Evolutionary conservation across 2,329 filamentous ascomycete genomes (phyloP).

Genomic region (Aureobasidium sp.): DNA sequence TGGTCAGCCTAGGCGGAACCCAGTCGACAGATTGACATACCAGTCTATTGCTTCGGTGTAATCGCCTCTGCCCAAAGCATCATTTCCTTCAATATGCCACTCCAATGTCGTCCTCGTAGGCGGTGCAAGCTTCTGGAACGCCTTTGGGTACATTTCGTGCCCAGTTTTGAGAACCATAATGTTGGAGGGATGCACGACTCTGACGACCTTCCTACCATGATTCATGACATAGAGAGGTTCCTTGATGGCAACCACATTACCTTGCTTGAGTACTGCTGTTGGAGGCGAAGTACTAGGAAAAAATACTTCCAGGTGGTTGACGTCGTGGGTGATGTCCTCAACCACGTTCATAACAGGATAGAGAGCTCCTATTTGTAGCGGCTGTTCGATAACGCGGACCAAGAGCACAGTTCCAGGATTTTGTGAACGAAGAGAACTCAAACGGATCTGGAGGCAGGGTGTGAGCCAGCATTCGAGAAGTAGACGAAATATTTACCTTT

Average conservation of each 20-base stretch:
- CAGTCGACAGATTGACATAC: background rate
- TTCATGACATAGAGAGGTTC: slow-evolving; percentile 8
- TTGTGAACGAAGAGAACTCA: background rate
- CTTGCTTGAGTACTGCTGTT: background rate
- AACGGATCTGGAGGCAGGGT: background rate
- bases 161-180: background rate
- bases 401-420: background rate
- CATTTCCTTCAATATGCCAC: background rate
- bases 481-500: background rate
- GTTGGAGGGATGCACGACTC: slow-evolving; percentile 4
- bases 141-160: background rate
- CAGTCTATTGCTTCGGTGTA: background rate
- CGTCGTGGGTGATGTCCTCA: background rate
- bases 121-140: background rate
- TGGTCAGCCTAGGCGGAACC: background rate
- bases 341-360: background rate
- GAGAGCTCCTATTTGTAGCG: background rate
- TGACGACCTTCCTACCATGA: background rate
- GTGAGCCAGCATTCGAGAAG: background rate
- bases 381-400: background rate
- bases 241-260: slow-evolving; percentile 1
- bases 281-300: background rate
- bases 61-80: background rate
- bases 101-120: background rate
- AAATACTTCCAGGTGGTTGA: background rate